phyloP scores from a whole-genome alignment of 441 rosid species.

The Brassica balearica region DNA sequence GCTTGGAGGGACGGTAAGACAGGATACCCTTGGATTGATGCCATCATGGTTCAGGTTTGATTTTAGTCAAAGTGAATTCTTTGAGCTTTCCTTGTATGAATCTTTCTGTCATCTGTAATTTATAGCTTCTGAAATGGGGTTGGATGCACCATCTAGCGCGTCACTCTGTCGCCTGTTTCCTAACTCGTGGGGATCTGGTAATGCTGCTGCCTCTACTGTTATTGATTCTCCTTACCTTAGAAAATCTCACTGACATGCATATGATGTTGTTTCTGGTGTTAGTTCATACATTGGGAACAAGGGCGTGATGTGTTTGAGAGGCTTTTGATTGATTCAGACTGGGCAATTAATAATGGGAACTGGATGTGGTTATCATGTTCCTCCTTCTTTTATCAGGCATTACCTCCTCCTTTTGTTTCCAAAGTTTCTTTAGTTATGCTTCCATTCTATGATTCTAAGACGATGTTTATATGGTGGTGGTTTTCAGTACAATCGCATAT shows the following conservation, averaged over 20 bases:
- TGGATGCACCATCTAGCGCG: constrained; percentile 99
- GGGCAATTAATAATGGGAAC: constrained; percentile 93
- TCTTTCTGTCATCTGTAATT: constrained; percentile 21
- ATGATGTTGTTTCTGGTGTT: constrained; percentile 42
- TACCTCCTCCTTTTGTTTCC: not conserved
- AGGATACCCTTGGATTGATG: constrained; percentile 99
- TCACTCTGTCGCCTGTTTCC: constrained; percentile 92
- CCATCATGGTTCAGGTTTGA: constrained; percentile 94
- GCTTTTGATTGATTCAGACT: constrained; percentile 91
- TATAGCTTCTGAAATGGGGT: constrained; percentile 94
- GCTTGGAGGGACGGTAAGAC: constrained; percentile 97
- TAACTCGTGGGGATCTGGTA: constrained; percentile 98
- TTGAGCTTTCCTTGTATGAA: constrained; percentile 5
- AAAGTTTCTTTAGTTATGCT: not conserved
- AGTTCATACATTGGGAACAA: constrained; percentile 99
- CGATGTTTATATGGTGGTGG: constrained; percentile 33
- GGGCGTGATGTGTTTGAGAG: constrained; percentile 97
- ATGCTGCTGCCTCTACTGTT: constrained; percentile 16
- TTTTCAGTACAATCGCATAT: constrained; percentile 81
- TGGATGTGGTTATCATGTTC: constrained; percentile 99
- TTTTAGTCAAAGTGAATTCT: constrained; percentile 25
- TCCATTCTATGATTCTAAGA: constrained; percentile 20
- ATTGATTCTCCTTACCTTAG: constrained; percentile 13
- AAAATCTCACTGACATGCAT: constrained; percentile 35
- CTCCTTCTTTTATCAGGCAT: constrained; percentile 95